phyloP scores from a whole-genome alignment of 148 eudicot genomes.

The Selenicereus undatus region DNA sequence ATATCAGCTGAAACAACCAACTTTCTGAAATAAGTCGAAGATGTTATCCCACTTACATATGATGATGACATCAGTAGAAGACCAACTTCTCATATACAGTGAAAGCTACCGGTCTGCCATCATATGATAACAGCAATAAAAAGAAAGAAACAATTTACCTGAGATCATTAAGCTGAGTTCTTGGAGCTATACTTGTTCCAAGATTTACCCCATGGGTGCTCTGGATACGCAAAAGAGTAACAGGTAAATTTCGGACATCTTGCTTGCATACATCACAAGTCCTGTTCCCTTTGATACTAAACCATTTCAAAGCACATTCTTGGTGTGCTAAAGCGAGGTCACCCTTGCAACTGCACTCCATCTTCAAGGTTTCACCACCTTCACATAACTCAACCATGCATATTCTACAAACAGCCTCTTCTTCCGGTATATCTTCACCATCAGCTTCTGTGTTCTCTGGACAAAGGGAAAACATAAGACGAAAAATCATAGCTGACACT shows the following conservation, averaged over 20 bases:
- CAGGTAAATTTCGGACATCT: slow-evolving; percentile 85
- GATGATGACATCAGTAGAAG: too few relatives aligned
- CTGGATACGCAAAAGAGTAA: slow-evolving; percentile 76
- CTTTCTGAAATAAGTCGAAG: too few relatives aligned
- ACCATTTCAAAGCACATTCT: slow-evolving; percentile 94
- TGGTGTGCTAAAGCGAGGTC: slow-evolving; percentile 90
- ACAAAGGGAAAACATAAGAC: slow-evolving; percentile 11
- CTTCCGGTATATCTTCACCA: slow-evolving; percentile 89
- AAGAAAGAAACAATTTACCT: slow-evolving; percentile 35
- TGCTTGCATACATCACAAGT: slow-evolving; percentile 85
- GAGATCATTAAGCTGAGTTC: slow-evolving; percentile 49
- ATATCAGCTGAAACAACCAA: too few relatives aligned
- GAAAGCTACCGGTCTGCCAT: background rate
- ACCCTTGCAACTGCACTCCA: slow-evolving; percentile 97
- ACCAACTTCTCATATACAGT: too few relatives aligned
- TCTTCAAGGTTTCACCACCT: slow-evolving; percentile 88
- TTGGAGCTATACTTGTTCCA: slow-evolving; percentile 29
- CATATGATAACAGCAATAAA: background rate
- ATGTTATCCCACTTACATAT: too few relatives aligned
- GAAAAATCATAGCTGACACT: background rate
- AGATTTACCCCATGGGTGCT: slow-evolving; percentile 39
- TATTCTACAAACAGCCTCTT: slow-evolving; percentile 92
- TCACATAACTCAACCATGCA: slow-evolving; percentile 81
- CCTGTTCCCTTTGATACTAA: slow-evolving; percentile 86
- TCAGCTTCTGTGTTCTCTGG: slow-evolving; percentile 54